Evolutionary conservation across 768 basidiomycete species (phyloP).

Genomic region (Suillus bovinus): DNA sequence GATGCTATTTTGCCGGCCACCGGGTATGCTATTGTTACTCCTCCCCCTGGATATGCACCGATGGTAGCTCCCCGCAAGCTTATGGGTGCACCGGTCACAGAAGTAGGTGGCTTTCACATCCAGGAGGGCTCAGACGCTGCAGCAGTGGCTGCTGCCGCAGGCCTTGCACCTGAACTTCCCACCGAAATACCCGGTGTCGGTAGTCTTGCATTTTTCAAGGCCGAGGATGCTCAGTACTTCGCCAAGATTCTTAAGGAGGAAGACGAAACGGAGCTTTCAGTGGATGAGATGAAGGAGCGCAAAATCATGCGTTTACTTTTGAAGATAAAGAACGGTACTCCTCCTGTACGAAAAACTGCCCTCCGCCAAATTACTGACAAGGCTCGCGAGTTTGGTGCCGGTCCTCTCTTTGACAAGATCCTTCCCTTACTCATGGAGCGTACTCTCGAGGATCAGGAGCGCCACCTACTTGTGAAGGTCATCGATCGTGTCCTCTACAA

Average conservation of each 20-base stretch:
- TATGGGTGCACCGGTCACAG: constrained; percentile 53
- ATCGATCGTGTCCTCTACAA: constrained; percentile 99
- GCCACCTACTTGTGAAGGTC: constrained; percentile 97
- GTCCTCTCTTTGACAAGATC: constrained; percentile 98
- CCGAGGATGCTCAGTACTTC: constrained; percentile 97
- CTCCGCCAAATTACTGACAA: constrained; percentile 99
- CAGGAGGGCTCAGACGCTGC: constrained; percentile 94
- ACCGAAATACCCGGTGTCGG: constrained; percentile 99
- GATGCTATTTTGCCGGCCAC: constrained; percentile 83
- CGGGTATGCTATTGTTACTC: constrained; percentile 90
- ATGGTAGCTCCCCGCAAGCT: constrained; percentile 64
- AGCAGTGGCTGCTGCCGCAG: constrained; percentile 85
- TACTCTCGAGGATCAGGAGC: constrained; percentile 96
- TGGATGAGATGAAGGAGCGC: constrained; percentile 99
- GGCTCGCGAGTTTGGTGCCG: constrained; percentile 97
- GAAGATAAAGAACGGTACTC: constrained; percentile 99
- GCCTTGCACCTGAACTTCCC: constrained; percentile 89
- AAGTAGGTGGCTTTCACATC: constrained; percentile 90
- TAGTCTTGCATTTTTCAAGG: constrained; percentile 95
- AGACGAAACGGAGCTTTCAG: constrained; percentile 87
- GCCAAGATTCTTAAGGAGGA: constrained; percentile 95
- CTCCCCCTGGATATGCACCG: constrained; percentile 92
- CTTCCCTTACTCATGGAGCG: constrained; percentile 97
- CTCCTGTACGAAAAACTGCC: constrained; percentile 96
- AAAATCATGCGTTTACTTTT: constrained; percentile 98